phyloP scores from a whole-genome alignment of 495 filamentous ascomycete genomes.

The Extremus antarcticus region DNA sequence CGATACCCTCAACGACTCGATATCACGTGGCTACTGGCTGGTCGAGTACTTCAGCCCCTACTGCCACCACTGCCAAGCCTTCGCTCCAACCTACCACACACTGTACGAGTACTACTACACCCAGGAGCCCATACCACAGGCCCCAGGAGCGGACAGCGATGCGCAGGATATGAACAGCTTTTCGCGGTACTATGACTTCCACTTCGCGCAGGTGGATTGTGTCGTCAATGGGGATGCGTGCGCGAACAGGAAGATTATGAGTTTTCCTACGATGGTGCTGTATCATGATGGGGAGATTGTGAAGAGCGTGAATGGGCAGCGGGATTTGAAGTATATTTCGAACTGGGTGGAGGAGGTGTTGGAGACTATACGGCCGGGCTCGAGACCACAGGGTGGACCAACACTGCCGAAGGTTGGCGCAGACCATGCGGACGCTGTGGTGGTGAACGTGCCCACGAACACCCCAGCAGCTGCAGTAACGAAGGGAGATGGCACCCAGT shows the following conservation, averaged over 20 bases:
- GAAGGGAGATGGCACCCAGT: conserved; percentile 17
- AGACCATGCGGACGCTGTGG: conserved; percentile 34
- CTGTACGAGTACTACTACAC: conserved; percentile 95
- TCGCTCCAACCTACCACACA: conserved; percentile 82
- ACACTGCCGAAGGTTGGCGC: conserved; percentile 52
- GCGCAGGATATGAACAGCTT: conserved; percentile 51
- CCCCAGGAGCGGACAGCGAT: conserved; percentile 29
- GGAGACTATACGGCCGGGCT: conserved; percentile 68
- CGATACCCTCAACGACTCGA: conserved; percentile 43
- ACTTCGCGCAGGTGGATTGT: conserved; percentile 80
- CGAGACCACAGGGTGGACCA: conserved; percentile 52
- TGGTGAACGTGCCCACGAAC: conserved; percentile 33
- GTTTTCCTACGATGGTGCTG: conserved; percentile 65
- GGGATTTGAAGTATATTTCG: conserved; percentile 50
- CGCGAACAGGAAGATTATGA: conserved; percentile 46
- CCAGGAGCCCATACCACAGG: conserved; percentile 54
- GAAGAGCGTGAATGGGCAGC: conserved; percentile 49
- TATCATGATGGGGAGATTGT: conserved; percentile 69
- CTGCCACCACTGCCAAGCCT: conserved; percentile 68
- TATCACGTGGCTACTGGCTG: conserved; percentile 59
- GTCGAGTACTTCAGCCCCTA: conserved; percentile 67
- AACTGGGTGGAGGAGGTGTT: conserved; percentile 64
- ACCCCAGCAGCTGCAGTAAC: conserved; percentile 27
- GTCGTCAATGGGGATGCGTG: conserved; percentile 68
- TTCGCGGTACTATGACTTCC: conserved; percentile 72